These are phyloP conservation scores for Bacterosira constricta DNA, from an alignment of 108 stramenopile genomes.

Conservation along the genomic window DNA sequence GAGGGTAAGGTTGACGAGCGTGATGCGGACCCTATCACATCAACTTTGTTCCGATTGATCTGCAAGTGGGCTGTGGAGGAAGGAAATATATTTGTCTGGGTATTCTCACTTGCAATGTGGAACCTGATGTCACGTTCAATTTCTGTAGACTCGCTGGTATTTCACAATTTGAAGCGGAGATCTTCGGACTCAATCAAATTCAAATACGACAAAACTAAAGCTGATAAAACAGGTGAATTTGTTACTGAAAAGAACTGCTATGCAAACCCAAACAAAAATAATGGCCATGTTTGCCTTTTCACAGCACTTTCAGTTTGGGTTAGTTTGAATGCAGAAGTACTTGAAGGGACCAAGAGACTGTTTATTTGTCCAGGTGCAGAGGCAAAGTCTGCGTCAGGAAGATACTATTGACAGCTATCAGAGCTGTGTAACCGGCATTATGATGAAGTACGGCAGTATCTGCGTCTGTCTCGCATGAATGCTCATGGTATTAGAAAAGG, in stretches of 20 bases:
- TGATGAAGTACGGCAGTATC: background rate
- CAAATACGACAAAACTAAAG: conserved; percentile 13
- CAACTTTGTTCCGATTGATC: conserved; percentile 3
- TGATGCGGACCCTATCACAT: background rate
- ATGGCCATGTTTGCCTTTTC: conserved; percentile 12
- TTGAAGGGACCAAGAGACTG: conserved; percentile 14
- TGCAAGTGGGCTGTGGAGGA: conserved; percentile 10
- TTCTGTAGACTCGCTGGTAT: conserved; percentile 1
- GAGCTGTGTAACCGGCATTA: conserved; percentile 2
- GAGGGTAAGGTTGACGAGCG: background rate
- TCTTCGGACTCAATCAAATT: conserved; percentile 15
- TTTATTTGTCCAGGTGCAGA: conserved; percentile 16
- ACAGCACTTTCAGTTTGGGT: conserved; percentile 29
- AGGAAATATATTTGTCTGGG: conserved; percentile 26
- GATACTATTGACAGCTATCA: conserved; percentile 15
- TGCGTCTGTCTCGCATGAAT: conserved; percentile 21
- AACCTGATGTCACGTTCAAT: conserved; percentile 13
- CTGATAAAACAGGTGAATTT: conserved; percentile 15
- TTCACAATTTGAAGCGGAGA: conserved; percentile 10
- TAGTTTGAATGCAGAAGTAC: conserved; percentile 4
- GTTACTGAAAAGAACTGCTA: conserved; percentile 16
- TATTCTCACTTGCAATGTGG: conserved; percentile 14
- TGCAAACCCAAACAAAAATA: conserved; percentile 25
- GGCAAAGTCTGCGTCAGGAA: conserved; percentile 13
- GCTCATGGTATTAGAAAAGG: conserved; percentile 52